Conservation (phyloP, 768 basidiomycete genomes). For the Leccinum fibrillosum region DNA sequence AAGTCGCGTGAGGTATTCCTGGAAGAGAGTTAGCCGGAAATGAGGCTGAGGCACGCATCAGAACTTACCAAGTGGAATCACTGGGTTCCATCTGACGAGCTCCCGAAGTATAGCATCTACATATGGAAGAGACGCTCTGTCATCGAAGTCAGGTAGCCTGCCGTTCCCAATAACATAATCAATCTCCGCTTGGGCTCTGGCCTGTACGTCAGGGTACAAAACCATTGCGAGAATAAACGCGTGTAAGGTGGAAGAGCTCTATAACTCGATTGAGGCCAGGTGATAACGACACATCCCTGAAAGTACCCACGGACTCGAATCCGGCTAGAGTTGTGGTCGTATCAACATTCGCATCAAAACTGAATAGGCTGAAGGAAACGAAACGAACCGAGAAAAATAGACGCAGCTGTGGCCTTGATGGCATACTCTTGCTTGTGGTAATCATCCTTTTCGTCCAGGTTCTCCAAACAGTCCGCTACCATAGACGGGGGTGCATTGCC, state of each 20-base stretch:
- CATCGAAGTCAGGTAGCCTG: constrained; percentile 26
- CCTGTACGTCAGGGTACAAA: constrained; percentile 26
- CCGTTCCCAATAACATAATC: constrained; percentile 23
- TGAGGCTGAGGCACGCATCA: background rate
- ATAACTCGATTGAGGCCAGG: background rate
- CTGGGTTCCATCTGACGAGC: constrained; percentile 25
- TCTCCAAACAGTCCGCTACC: constrained; percentile 23
- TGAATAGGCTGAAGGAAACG: background rate
- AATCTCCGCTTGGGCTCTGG: constrained; percentile 24
- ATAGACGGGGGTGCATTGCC: constrained; percentile 23
- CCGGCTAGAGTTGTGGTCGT: constrained; percentile 12
- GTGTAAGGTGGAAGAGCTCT: constrained; percentile 26
- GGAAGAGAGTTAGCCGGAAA: background rate
- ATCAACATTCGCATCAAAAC: background rate
- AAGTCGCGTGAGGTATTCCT: constrained; percentile 27
- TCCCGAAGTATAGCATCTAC: constrained; percentile 41
- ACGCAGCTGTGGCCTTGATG: constrained; percentile 28
- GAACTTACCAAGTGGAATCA: constrained; percentile 21
- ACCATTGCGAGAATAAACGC: constrained; percentile 29
- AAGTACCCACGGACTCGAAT: constrained; percentile 22
- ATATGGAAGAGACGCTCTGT: constrained; percentile 35
- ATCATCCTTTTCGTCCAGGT: constrained; percentile 18
- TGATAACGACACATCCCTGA: background rate
- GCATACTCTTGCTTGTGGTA: constrained; percentile 15
- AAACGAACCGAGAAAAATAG: constrained; percentile 20